These are phyloP conservation scores for Epichloe brachyelytri DNA, from an alignment of 2,329 filamentous ascomycete genomes.

Conservation along the genomic window DNA sequence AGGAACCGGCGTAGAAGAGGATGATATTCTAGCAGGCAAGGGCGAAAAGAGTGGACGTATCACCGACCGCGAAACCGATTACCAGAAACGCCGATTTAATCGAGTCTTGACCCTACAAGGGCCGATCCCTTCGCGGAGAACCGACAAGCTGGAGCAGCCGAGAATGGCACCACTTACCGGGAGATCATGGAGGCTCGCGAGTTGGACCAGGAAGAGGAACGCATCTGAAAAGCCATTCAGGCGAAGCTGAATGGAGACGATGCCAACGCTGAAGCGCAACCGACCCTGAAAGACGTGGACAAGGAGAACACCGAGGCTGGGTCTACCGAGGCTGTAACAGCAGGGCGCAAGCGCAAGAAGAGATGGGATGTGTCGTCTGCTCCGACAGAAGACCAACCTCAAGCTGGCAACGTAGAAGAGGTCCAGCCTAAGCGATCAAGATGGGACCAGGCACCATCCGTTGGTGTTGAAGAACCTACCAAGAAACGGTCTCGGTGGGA, in stretches of 20 bases:
- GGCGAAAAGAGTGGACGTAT: slow-evolving; percentile 85
- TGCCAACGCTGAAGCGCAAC: slow-evolving; percentile 50
- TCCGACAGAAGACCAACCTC: slow-evolving; percentile 35
- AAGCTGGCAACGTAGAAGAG: slow-evolving; percentile 36
- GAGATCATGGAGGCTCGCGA: slow-evolving; percentile 87
- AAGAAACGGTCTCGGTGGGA: slow-evolving; percentile 85
- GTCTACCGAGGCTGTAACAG: slow-evolving; percentile 47
- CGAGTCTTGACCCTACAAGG: slow-evolving; percentile 71
- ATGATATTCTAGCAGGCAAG: slow-evolving; percentile 72
- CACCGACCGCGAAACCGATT: slow-evolving; percentile 86
- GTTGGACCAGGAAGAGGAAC: slow-evolving; percentile 83
- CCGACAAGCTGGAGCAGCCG: slow-evolving; percentile 49
- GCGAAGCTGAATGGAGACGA: slow-evolving; percentile 53
- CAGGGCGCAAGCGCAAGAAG: slow-evolving; percentile 76
- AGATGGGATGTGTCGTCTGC: slow-evolving; percentile 76
- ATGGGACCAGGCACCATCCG: slow-evolving; percentile 72
- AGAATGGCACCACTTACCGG: slow-evolving; percentile 70
- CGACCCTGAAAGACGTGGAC: slow-evolving; percentile 61
- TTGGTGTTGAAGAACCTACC: slow-evolving; percentile 42
- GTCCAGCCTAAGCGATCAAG: slow-evolving; percentile 63
- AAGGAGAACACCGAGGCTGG: slow-evolving; percentile 64
- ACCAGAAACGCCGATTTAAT: slow-evolving; percentile 90
- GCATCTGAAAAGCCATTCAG: slow-evolving; percentile 67
- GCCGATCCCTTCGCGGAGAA: slow-evolving; percentile 77
- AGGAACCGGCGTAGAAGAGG: slow-evolving; percentile 77